Evolutionary conservation across 495 filamentous ascomycete genomes (phyloP), one percentile per base, ranked within the genome.

Genomic region (Hyaloscypha bicolor): DNA sequence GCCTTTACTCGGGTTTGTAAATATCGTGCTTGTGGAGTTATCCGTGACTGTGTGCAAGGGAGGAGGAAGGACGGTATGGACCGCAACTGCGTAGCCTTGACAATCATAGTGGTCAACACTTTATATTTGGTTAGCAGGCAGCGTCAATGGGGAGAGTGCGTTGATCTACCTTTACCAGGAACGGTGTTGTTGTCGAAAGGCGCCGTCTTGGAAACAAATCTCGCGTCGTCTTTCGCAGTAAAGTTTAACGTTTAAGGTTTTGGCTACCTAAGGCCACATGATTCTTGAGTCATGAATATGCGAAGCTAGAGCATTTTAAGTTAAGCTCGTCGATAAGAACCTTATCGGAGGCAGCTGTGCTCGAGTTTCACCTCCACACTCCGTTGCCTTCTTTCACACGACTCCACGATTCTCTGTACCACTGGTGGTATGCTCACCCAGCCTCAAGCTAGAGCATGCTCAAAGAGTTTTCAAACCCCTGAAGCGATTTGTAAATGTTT

Each of bases 1-100:
- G 79, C 71, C 37, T 76, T 72, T n/a, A 79, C 72, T 45, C 69
- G 70, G 62, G 37, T 21, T 29, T 73, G 72, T 48, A 72, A 64
- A 9, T n/a, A 60, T 67, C 73, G 65, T 45, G 62, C 14, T 32
- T 69, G 65, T 21, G 57, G 14, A 39, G 52, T 6, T 30, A 57
- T 32, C n/a, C 60, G 31, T 19, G 66, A 63, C 21, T 72, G 70
- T 9, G 62, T 39, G 56, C 70, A 74, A 9, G 72, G 70, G n/a
- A 71, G 62, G 21, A 74, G 64, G 37, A 72, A 74, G 6, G 67
- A 68, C 3, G 70, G 70, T 35, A 74, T 72, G 21, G 72, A 53
- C 62, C 72, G 69, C 33, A 67, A 45, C 48, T 64, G 69, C 14
- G 59, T 1, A 11, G 65, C 51, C 61, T 63, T 66, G 57, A 69